Conservation (phyloP, 2,329 filamentous ascomycete genomes). For the Xylariaceae sp. region DNA sequence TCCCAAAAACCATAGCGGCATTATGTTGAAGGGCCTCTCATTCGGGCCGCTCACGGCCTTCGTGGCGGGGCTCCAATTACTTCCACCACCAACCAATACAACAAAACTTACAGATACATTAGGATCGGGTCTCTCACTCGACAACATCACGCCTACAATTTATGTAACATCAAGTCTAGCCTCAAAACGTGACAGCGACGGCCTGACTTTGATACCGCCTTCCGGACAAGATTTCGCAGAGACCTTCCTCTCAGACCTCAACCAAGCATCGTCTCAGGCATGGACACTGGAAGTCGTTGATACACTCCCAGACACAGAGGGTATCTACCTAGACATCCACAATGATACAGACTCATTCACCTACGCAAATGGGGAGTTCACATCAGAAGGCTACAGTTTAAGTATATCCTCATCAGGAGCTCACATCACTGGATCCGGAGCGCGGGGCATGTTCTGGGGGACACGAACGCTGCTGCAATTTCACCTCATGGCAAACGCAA, state of each 20-base stretch:
- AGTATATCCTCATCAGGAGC: conserved; percentile 32
- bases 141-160: conserved; percentile 25
- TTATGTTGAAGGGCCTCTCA: too few species aligned
- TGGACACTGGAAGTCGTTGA: conserved; percentile 40
- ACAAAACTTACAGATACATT: neutral
- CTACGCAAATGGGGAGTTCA: conserved; percentile 44
- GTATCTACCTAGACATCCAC: conserved; percentile 40
- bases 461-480: conserved; percentile 43
- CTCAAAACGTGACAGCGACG: conserved; percentile 37
- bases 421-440: conserved; percentile 38
- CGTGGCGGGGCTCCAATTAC: too few species aligned
- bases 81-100: too few species aligned
- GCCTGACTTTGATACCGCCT: conserved; percentile 49
- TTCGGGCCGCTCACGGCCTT: too few species aligned
- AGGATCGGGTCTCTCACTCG: conserved; percentile 7
- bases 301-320: conserved; percentile 27
- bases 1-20: too few species aligned
- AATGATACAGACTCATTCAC: conserved; percentile 28
- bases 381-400: conserved; percentile 49
- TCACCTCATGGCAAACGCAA: conserved; percentile 31
- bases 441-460: conserved; percentile 45
- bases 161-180: conserved; percentile 41
- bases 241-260: conserved; percentile 43
- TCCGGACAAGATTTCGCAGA: conserved; percentile 45
- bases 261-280: conserved; percentile 34